Evolutionary conservation across 805 yeast genomes (phyloP).

Genomic region (Wickerhamiella brachini): DNA sequence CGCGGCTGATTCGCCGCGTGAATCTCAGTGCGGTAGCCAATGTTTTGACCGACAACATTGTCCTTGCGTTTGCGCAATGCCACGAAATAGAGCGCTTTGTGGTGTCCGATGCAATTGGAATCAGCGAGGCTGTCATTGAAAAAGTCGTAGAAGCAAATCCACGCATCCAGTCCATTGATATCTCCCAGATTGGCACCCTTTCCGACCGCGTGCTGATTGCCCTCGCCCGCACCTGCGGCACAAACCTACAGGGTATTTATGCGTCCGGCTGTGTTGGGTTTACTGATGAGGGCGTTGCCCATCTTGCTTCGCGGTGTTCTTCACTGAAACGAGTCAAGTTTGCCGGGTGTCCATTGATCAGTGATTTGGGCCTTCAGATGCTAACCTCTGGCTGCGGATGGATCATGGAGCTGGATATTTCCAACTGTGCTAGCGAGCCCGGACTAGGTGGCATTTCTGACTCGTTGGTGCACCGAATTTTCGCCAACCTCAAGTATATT

Average conservation of each 20-base stretch:
- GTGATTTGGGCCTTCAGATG: constrained; percentile 35
- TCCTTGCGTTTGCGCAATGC: constrained; percentile 50
- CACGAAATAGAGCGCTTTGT: constrained; percentile 73
- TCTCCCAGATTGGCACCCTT: constrained; percentile 60
- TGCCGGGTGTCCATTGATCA: constrained; percentile 52
- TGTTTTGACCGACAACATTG: constrained; percentile 47
- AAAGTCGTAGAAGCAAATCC: constrained; percentile 49
- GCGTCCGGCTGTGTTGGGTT: constrained; percentile 63
- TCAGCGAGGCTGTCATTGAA: constrained; percentile 46
- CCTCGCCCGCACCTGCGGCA: constrained; percentile 50
- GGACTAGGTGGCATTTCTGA: constrained; percentile 28
- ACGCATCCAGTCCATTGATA: constrained; percentile 69
- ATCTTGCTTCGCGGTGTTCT: constrained; percentile 49
- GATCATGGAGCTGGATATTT: constrained; percentile 35
- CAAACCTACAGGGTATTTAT: constrained; percentile 73
- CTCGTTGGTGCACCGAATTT: constrained; percentile 40
- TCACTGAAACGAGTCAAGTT: constrained; percentile 71
- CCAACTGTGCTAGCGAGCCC: constrained; percentile 45
- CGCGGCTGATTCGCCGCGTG: constrained; percentile 54
- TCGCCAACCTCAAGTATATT: constrained; percentile 51
- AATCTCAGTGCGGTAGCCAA: constrained; percentile 66
- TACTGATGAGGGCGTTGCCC: constrained; percentile 46
- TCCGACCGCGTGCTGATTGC: constrained; percentile 58
- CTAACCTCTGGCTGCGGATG: neutral
- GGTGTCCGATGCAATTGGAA: constrained; percentile 58